Base-by-base conservation (phyloP, 2,329 filamentous ascomycete genomes). In the Colletotrichum eremochloae region DNA sequence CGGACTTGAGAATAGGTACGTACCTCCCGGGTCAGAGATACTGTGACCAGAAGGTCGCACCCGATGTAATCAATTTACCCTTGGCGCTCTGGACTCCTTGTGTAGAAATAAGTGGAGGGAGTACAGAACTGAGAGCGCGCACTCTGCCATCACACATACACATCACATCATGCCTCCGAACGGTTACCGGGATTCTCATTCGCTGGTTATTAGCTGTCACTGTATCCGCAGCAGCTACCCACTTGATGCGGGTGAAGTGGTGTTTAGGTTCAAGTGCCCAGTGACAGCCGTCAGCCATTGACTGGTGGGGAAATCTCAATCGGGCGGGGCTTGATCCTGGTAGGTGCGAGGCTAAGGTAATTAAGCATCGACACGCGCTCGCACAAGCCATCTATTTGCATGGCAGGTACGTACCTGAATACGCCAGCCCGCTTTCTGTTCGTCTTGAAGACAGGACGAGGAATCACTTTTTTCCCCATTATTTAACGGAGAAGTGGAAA, bases 221-320 rank as follows among this genome's bases (percentile, higher is more conserved):
- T 33, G 38, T 42, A 44, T 33, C 48, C 50, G 38, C 48, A n/a
- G 50, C 24, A 42, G 50, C 36, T 55, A 44, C 20, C 50, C 48
- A 64, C 38, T 48, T 55, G 46, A 36, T 50, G 31, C 46, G 46
- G 60, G 60, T 63, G 46, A 53, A 31, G 61, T 53, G 33, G 42
- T 64, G 50, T 64, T 64, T 55, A 62, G 33, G 46, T 67, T 67
- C 24, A 53, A 67, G 46, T 67, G 55, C 56, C 56, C 68, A 67
- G 33, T 44, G 63, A 68, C 68, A 63, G 50, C 50, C 68, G 64
- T 71, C 65, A 58, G 55, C 65, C 69, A 68, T 18, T 68, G 52
- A 71, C 65, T 71, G 69, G 69, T 71, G 69, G 69, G 69, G 69
- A 71, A 70, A 71, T 63, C 52, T 46, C 65, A 71, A 60, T 71